A percentile compares a stretch with the other conserved stretches of the same genome.
Conservation (phyloP, 2,329 filamentous ascomycete genomes). For the Aureobasidium uvarum region DNA sequence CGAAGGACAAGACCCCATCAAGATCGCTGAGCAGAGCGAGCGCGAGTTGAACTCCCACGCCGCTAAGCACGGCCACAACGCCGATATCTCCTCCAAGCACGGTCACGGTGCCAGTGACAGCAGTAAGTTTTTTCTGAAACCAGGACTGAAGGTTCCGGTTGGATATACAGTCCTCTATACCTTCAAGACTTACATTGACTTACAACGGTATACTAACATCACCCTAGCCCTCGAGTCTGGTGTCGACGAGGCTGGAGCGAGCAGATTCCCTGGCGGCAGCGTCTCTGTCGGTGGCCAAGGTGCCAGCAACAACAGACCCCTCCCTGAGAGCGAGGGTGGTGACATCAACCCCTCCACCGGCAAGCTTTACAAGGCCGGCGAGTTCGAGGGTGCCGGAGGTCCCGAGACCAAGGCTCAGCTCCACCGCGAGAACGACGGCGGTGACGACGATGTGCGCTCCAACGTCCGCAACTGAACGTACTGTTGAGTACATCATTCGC, state of each 20-base stretch:
- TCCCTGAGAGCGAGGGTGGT: constrained; percentile 49
- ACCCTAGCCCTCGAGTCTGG: constrained; percentile 48
- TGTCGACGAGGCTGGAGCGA: constrained; percentile 44
- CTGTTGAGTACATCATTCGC: not conserved
- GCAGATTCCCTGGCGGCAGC: constrained; percentile 47
- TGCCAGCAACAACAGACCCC: constrained; percentile 49
- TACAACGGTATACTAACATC: not conserved
- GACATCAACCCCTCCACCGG: constrained; percentile 44
- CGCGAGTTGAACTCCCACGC: constrained; percentile 48
- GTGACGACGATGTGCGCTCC: constrained; percentile 42
- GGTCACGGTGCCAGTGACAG: constrained; percentile 39
- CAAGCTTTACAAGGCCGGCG: constrained; percentile 43
- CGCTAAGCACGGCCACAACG: constrained; percentile 41
- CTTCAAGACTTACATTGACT: not conserved
- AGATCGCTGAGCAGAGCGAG: constrained; percentile 50
- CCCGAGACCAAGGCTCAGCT: constrained; percentile 47
- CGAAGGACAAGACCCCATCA: constrained; percentile 44
- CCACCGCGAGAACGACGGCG: constrained; percentile 42
- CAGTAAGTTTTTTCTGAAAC: constrained; percentile 37
- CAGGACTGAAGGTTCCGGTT: not conserved
- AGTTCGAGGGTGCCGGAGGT: constrained; percentile 51
- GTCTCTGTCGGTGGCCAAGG: constrained; percentile 48
- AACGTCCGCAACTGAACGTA: constrained; percentile 20
- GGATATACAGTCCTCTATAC: not conserved
- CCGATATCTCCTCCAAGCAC: constrained; percentile 30